phyloP scores from a whole-genome alignment of 164 flowering plant genomes.

The Tinospora cordifolia region DNA sequence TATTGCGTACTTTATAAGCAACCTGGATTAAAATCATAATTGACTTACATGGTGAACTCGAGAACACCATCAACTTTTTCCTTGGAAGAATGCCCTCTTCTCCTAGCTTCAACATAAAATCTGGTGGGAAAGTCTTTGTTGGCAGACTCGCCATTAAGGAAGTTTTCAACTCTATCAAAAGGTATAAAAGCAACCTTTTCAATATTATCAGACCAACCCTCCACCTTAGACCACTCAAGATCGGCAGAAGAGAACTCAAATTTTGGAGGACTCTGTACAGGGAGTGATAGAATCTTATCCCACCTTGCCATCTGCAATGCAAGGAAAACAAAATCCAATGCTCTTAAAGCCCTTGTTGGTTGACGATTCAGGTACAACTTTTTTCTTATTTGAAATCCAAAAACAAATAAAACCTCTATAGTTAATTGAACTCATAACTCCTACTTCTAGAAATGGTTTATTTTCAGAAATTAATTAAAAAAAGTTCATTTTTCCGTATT shows the following conservation, averaged over 20 bases:
- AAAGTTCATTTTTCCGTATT: too few species aligned
- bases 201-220: conserved; percentile 80
- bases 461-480: too few species aligned
- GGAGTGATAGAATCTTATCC: conserved; percentile 84
- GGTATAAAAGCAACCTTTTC: conserved; percentile 87
- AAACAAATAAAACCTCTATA: too few species aligned
- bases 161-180: conserved; percentile 87
- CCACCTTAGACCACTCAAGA: conserved; percentile 84
- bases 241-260: conserved; percentile 75
- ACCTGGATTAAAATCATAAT: neutral
- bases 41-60: conserved; percentile 84
- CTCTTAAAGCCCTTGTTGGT: neutral
- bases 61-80: conserved; percentile 92
- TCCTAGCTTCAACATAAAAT: conserved; percentile 93
- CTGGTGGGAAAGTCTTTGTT: conserved; percentile 86
- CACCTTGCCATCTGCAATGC: conserved; percentile 75
- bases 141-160: conserved; percentile 79
- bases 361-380: too few species aligned
- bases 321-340: conserved; percentile 1
- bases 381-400: too few species aligned
- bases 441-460: too few species aligned
- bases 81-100: conserved; percentile 60
- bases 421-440: too few species aligned
- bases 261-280: conserved; percentile 79
- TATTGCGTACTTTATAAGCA: neutral